Base-by-base conservation (phyloP, 2,329 filamentous ascomycete genomes). In the Colletotrichum gigasporum region DNA sequence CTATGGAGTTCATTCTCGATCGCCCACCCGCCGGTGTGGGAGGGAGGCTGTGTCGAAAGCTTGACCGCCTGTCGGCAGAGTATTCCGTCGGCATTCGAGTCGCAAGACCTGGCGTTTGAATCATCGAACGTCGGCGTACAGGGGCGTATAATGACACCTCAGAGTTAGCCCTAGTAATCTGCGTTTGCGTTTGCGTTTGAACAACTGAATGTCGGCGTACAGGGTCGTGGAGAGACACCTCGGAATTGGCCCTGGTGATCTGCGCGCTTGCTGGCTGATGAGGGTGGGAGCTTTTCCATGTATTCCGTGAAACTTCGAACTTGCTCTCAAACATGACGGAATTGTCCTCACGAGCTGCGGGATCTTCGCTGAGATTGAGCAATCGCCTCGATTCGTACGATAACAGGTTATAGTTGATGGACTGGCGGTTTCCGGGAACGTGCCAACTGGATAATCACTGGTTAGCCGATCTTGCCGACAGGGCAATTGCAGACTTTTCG, bases 41-140 rank as follows among this genome's bases (percentile, higher is more conserved):
- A 4, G 77, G 76, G 24, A 77, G 74, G 62, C 78, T 82, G 58
- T 76, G 73, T 11, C 77, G 77, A 41, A 77, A 75, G 63, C 71
- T 79, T 3, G 75, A 70, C 65, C 72, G 75, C 50, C 68, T 62
- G 44, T 70, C 69, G 26, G 67, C 48, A 48, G 66, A 22, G 22
- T 44, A 26, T 3, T 68, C 66, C 16, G 44, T 41, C 8, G 60
- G 50, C 22, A 51, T 55, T 60, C 82, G 78, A 7, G 83, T 85
- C 7, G 83, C 83, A 20, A 85, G 75, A 10, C 83, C 83, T 0
- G 83, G 83, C 0, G 78, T 82, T 62, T 81, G 82, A 11, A 82
- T 75, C 34, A 84, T 69, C 3, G 83, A 85, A 9, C 82, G 79
- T 39, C 83, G 77, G 16, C 83, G 79, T 60, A 82, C 76, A 5